Percentiles rank a stretch among this genome's conserved stretches.
These are phyloP conservation scores for Plectosphaerella sp. DNA, from an alignment of 2,329 filamentous ascomycete species.

Conservation along the genomic window DNA sequence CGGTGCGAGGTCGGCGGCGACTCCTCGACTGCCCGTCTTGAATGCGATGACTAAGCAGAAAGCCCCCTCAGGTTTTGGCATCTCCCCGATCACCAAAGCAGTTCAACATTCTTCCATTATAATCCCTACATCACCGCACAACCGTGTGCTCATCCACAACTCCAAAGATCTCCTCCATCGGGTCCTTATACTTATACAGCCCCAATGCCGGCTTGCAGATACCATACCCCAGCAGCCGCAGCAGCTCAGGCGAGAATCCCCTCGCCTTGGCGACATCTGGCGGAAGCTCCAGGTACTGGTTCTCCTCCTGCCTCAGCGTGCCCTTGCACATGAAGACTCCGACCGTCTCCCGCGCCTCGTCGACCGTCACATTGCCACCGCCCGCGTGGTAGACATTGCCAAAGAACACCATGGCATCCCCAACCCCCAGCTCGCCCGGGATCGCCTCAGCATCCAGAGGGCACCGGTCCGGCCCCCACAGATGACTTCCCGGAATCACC, in stretches of 20 bases:
- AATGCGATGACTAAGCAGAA: too few species aligned
- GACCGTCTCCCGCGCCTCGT: constrained; percentile 23
- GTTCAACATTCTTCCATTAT: too few species aligned
- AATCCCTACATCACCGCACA: too few species aligned
- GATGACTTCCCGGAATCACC: constrained; percentile 33
- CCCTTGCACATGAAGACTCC: constrained; percentile 29
- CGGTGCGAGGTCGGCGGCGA: too few species aligned
- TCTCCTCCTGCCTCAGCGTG: constrained; percentile 26
- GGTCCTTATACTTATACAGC: constrained; percentile 29
- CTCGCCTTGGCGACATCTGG: constrained; percentile 17
- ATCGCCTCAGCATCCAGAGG: constrained; percentile 31
- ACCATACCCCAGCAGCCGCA: constrained; percentile 26
- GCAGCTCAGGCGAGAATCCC: constrained; percentile 23
- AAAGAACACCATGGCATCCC: constrained; percentile 33
- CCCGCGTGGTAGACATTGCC: constrained; percentile 35
- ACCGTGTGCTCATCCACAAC: constrained; percentile 30
- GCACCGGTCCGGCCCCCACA: constrained; percentile 30
- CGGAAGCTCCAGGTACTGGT: constrained; percentile 25
- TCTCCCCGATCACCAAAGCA: too few species aligned
- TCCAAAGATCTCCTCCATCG: constrained; percentile 28
- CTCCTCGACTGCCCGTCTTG: too few species aligned
- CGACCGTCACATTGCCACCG: constrained; percentile 27
- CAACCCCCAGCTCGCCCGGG: constrained; percentile 31
- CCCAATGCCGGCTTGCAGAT: constrained; percentile 26
- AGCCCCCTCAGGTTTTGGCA: too few species aligned